These are phyloP conservation scores for Gigaspora rosea DNA, from an alignment of 192 early-diverging fungal species.

Conservation along the genomic window DNA sequence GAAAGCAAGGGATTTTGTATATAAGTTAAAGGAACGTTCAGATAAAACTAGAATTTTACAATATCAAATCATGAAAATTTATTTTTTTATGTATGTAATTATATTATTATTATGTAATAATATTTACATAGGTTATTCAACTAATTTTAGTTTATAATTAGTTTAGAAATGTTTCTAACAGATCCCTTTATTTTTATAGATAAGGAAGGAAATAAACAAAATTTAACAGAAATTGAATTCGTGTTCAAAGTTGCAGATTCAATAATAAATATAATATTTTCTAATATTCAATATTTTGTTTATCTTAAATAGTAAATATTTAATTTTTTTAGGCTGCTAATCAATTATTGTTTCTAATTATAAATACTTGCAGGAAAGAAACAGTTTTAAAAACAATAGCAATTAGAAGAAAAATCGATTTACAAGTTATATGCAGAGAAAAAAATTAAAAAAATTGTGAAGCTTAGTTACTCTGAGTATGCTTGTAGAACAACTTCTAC, in stretches of 20 bases:
- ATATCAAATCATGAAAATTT: constrained; percentile 25
- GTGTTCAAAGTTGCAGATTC: constrained; percentile 11
- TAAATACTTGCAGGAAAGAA: constrained; percentile 22
- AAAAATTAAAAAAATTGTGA: no score
- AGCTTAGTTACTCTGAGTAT: no score
- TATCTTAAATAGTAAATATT: constrained; percentile 35
- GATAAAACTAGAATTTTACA: constrained; percentile 27
- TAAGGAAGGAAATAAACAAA: neutral
- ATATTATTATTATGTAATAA: constrained; percentile 18
- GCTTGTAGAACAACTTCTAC: no score
- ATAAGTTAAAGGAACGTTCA: constrained; percentile 23
- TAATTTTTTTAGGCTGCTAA: constrained; percentile 6
- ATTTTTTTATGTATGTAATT: constrained; percentile 33
- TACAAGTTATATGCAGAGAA: constrained; percentile 35
- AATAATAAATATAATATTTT: no score
- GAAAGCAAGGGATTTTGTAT: no score
- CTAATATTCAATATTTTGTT: neutral
- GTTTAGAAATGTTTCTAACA: constrained; percentile 32
- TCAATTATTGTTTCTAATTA: constrained; percentile 31
- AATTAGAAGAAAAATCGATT: constrained; percentile 32
- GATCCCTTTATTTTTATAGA: constrained; percentile 29
- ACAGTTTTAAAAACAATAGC: constrained; percentile 28
- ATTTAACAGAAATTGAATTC: constrained; percentile 34
- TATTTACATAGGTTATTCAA: no score
- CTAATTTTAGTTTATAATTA: no score